Conservation (phyloP, 176 grass and related monocot genomes). For the Neostapfia colusana region DNA sequence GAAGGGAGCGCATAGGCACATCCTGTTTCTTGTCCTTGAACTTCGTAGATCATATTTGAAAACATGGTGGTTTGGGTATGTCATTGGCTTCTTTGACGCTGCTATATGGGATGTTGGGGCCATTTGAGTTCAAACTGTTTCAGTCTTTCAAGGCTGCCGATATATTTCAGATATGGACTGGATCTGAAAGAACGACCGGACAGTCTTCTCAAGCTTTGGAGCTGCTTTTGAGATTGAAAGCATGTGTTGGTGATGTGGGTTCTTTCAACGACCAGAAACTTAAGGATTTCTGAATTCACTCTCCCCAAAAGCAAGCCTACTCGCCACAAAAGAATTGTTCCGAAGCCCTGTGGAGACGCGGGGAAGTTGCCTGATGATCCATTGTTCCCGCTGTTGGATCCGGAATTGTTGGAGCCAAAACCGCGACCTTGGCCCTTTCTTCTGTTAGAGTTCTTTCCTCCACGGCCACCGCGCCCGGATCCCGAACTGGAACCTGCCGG, state of each 20-base stretch:
- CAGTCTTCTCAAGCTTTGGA: conserved; percentile 8
- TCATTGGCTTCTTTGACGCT: not conserved
- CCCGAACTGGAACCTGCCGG: too few species aligned
- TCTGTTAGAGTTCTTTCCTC: too few species aligned
- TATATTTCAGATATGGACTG: conserved; percentile 22
- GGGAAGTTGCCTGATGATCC: too few species aligned
- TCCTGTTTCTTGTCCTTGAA: not conserved
- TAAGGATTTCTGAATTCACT: conserved; percentile 8
- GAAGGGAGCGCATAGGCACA: not conserved
- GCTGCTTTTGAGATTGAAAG: not conserved
- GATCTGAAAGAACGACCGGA: not conserved
- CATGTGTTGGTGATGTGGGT: conserved; percentile 12
- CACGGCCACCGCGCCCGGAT: too few species aligned
- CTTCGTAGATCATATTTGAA: conserved; percentile 9
- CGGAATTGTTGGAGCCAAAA: too few species aligned
- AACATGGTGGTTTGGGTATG: conserved; percentile 2
- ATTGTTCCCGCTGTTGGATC: too few species aligned
- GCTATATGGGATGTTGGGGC: not conserved
- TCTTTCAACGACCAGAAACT: not conserved
- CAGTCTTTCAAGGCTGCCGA: not conserved
- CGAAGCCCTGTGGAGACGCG: too few species aligned
- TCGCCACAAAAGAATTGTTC: not conserved
- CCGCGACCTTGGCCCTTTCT: too few species aligned
- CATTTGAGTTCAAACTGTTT: conserved; percentile 8
- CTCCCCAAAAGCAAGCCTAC: not conserved